A percentile compares a stretch with the other conserved stretches of the same genome.
phyloP scores from a whole-genome alignment of 1,284 basidiomycete genomes.

The Cyathus olla region DNA sequence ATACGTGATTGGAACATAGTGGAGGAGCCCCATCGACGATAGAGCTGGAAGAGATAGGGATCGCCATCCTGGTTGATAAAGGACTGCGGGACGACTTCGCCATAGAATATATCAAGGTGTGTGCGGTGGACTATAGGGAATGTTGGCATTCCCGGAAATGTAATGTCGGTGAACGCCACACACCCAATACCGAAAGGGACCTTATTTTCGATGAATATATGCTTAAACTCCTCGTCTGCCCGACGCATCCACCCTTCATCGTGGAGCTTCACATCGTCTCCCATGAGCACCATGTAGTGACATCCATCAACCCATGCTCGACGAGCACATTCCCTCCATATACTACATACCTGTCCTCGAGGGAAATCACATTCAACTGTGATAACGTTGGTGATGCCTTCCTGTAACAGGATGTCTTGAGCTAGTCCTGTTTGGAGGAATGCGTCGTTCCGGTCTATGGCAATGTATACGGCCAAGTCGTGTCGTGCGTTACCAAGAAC shows the following conservation, averaged over 20 bases:
- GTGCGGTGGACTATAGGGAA: slow-evolving; percentile 66
- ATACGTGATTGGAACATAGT: slow-evolving; percentile 55
- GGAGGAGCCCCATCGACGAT: slow-evolving; percentile 65
- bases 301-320: slow-evolving; percentile 59
- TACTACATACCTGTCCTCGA: slow-evolving; percentile 60
- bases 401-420: slow-evolving; percentile 37
- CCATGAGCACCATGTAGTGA: slow-evolving; percentile 66
- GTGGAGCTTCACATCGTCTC: slow-evolving; percentile 62
- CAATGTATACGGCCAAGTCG: slow-evolving; percentile 59
- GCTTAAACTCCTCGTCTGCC: slow-evolving; percentile 49
- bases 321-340: slow-evolving; percentile 64
- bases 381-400: slow-evolving; percentile 30
- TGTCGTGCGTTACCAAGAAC: slow-evolving; percentile 44
- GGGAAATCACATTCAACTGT: slow-evolving; percentile 51
- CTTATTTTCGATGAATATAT: slow-evolving; percentile 37
- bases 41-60: slow-evolving; percentile 69
- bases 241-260: slow-evolving; percentile 65
- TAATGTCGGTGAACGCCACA: slow-evolving; percentile 64
- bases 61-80: slow-evolving; percentile 73
- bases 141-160: slow-evolving; percentile 71
- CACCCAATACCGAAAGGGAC: slow-evolving; percentile 64
- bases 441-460: slow-evolving; percentile 61
- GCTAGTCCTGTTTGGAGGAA: slow-evolving; percentile 42
- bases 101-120: slow-evolving; percentile 67
- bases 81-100: slow-evolving; percentile 58